A percentile compares a stretch with the other conserved stretches of the same genome.
Evolutionary conservation across 208 protist species (phyloP).

Genomic region (Wallacemonas sp.): DNA sequence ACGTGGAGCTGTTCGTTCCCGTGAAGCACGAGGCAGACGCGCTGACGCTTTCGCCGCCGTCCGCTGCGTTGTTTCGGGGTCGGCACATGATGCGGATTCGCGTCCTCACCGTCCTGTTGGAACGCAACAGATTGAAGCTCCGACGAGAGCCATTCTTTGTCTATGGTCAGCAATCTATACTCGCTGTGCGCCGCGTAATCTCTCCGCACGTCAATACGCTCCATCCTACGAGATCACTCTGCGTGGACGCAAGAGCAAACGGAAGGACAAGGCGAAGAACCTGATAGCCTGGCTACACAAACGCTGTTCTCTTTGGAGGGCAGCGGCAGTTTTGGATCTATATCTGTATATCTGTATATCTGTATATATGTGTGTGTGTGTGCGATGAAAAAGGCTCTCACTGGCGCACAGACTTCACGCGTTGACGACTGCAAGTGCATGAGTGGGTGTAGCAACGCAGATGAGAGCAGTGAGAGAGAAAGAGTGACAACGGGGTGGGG

Average conservation of each 20-base stretch:
- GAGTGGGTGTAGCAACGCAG: too few relatives aligned
- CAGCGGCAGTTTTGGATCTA: too few relatives aligned
- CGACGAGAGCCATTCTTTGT: slow-evolving; percentile 20
- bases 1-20: slow-evolving; percentile 37
- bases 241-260: background rate
- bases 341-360: too few relatives aligned
- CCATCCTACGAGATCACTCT: too few relatives aligned
- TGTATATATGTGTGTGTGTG: too few relatives aligned
- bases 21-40: slow-evolving; percentile 27
- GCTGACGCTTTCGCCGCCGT: background rate
- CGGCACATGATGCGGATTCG: background rate
- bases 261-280: background rate
- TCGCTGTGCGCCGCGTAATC: slow-evolving; percentile 39
- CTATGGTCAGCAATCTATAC: slow-evolving; percentile 53
- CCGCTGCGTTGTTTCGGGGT: background rate
- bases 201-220: slow-evolving; percentile 36
- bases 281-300: too few relatives aligned
- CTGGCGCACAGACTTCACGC: too few relatives aligned
- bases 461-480: too few relatives aligned
- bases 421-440: too few relatives aligned
- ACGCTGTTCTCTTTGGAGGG: too few relatives aligned
- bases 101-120: background rate
- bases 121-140: background rate
- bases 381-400: too few relatives aligned
- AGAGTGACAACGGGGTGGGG: too few relatives aligned